These are phyloP conservation scores for Lagenaria siceraria DNA, from an alignment of 306 rosid genomes.

Conservation along the genomic window DNA sequence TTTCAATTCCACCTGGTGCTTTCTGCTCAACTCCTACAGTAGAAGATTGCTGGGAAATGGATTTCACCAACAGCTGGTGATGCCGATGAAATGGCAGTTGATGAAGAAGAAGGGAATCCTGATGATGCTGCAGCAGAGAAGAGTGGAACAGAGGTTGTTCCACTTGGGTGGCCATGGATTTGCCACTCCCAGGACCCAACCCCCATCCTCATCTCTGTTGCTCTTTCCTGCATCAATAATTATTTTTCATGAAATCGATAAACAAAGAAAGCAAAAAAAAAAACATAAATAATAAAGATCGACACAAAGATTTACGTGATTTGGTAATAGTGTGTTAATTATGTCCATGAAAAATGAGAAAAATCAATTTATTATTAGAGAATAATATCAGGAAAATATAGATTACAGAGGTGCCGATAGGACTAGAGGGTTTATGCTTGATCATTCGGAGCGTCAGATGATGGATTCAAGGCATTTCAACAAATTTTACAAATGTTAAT, in stretches of 20 bases:
- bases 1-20: not conserved
- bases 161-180: constrained; percentile 39
- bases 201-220: constrained; percentile 55
- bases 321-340: too few species aligned
- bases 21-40: not conserved
- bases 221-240: constrained; percentile 41
- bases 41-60: constrained; percentile 31
- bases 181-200: constrained; percentile 53
- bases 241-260: too few species aligned
- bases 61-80: constrained; percentile 49
- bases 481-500: not conserved
- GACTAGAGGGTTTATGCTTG: too few species aligned
- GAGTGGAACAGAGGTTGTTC: constrained; percentile 36
- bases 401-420: too few species aligned
- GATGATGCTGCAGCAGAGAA: constrained; percentile 99
- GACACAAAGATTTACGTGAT: too few species aligned
- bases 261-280: too few species aligned
- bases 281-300: too few species aligned
- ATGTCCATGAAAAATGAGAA: too few species aligned
- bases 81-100: constrained; percentile 19
- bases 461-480: too few species aligned
- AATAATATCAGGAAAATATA: too few species aligned
- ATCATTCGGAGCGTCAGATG: too few species aligned
- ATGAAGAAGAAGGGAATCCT: constrained; percentile 70
- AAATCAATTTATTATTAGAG: too few species aligned